Evolutionary conservation across 768 basidiomycete species (phyloP).

Genomic region (Suillus subaureus): DNA sequence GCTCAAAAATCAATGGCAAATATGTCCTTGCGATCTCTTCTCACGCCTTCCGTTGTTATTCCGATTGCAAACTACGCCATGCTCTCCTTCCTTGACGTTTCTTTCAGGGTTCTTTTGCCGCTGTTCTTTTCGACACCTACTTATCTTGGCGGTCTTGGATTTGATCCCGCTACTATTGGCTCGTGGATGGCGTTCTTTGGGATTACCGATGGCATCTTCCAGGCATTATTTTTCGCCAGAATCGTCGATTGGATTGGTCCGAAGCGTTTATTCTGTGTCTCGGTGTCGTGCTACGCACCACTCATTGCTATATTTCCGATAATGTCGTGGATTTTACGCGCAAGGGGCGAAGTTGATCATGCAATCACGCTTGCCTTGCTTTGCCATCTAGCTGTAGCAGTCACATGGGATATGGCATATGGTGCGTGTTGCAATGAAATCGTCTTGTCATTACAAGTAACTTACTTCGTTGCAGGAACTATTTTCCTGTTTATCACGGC

Average conservation of each 20-base stretch:
- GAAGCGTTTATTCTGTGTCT: slow-evolving; percentile 41
- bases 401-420: slow-evolving; percentile 44
- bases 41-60: slow-evolving; percentile 39
- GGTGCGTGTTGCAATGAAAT: slow-evolving; percentile 30
- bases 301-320: slow-evolving; percentile 47
- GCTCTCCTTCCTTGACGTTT: slow-evolving; percentile 46
- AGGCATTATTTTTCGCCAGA: slow-evolving; percentile 42
- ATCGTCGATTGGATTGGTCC: slow-evolving; percentile 45
- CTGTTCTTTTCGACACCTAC: slow-evolving; percentile 49
- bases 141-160: slow-evolving; percentile 44
- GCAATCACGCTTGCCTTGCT: slow-evolving; percentile 40
- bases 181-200: slow-evolving; percentile 39
- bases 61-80: slow-evolving; percentile 44
- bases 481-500: slow-evolving; percentile 56
- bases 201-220: slow-evolving; percentile 40
- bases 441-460: background rate
- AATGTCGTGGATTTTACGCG: slow-evolving; percentile 41
- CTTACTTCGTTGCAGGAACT: slow-evolving; percentile 38
- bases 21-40: slow-evolving; percentile 29
- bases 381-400: slow-evolving; percentile 21
- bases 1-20: slow-evolving; percentile 24
- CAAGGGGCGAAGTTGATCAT: slow-evolving; percentile 21
- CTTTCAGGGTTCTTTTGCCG: slow-evolving; percentile 41
- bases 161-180: slow-evolving; percentile 45
- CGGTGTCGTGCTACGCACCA: slow-evolving; percentile 41